These are phyloP conservation scores for Aphanomyces cochlioides DNA, from an alignment of 352 stramenopile species.

Conservation along the genomic window DNA sequence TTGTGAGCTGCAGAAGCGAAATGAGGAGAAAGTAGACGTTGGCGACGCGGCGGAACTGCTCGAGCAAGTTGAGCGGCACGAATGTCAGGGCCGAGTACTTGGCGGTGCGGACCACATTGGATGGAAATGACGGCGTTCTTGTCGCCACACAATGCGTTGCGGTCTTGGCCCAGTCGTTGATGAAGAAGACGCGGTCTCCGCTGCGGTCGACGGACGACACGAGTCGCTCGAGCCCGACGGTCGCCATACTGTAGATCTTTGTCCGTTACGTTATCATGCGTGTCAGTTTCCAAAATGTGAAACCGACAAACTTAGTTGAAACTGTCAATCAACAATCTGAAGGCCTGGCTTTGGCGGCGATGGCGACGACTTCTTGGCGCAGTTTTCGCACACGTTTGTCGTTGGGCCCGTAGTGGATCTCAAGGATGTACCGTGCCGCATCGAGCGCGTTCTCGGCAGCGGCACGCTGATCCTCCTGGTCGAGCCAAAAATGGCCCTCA, in stretches of 20 bases:
- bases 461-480: slow-evolving; percentile 39
- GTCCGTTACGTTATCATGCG: neutral
- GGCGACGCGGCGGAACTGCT: slow-evolving; percentile 94
- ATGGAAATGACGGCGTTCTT: neutral
- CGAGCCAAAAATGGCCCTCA: slow-evolving; percentile 41
- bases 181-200: slow-evolving; percentile 2
- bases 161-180: neutral
- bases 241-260: slow-evolving; percentile 1
- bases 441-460: slow-evolving; percentile 24
- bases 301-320: neutral
- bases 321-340: neutral
- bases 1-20: slow-evolving; percentile 90
- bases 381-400: slow-evolving; percentile 24
- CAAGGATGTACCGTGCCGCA: slow-evolving; percentile 20
- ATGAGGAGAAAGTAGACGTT: slow-evolving; percentile 97
- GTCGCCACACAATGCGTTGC: too few relatives aligned
- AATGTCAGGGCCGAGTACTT: slow-evolving; percentile 96
- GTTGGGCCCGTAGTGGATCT: slow-evolving; percentile 15
- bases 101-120: slow-evolving; percentile 72
- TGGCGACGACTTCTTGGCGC: slow-evolving; percentile 5
- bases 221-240: neutral
- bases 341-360: slow-evolving; percentile 10
- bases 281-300: neutral
- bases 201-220: neutral
- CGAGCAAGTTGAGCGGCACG: slow-evolving; percentile 90